These are phyloP conservation scores for Boletus pseudopeckii DNA, from an alignment of 768 basidiomycete species.

Conservation along the genomic window DNA sequence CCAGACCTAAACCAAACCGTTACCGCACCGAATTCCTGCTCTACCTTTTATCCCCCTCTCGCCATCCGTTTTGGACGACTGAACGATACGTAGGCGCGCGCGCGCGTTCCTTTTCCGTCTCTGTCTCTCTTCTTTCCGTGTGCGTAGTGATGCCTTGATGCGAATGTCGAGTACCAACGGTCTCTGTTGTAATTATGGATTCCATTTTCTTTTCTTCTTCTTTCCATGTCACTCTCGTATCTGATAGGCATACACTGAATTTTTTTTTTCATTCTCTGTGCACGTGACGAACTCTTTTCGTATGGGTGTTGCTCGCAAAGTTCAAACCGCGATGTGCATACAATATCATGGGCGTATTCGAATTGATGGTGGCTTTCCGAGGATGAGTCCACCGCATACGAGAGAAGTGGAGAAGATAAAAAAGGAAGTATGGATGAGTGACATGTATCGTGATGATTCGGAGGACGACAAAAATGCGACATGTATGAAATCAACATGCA, in stretches of 20 bases:
- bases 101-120: not conserved
- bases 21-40: not conserved
- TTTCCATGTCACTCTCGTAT: not conserved
- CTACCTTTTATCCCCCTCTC: too few relatives aligned
- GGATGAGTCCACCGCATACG: not conserved
- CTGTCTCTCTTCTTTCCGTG: slow-evolving; percentile 3
- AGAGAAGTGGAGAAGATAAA: too few relatives aligned
- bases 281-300: too few relatives aligned
- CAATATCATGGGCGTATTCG: too few relatives aligned
- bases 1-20: not conserved
- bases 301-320: not conserved
- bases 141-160: slow-evolving; percentile 4
- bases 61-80: not conserved
- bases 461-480: not conserved
- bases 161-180: slow-evolving; percentile 10
- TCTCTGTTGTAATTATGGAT: slow-evolving; percentile 25
- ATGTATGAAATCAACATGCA: not conserved
- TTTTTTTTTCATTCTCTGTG: not conserved
- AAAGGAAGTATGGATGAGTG: not conserved
- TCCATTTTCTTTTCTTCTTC: not conserved
- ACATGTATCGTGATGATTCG: not conserved
- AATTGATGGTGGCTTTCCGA: not conserved
- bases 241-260: not conserved
- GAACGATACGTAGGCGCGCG: not conserved
- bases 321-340: not conserved